Conservation (phyloP, 441 rosid genomes). For the Populus trichocarpa region DNA sequence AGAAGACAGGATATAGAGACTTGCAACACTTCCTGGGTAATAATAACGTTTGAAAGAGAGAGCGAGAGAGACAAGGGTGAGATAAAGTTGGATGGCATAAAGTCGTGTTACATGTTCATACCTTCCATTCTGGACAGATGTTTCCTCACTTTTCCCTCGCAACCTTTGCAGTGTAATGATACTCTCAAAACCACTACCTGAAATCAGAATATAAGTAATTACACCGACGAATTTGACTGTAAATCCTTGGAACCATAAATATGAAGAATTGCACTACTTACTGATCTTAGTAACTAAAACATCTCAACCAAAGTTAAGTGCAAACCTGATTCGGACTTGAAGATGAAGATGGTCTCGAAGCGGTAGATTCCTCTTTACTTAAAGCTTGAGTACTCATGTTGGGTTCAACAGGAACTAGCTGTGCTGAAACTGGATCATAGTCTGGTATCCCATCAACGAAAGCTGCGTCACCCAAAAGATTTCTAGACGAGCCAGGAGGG, state of each 20-base stretch:
- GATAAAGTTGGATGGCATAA: not conserved
- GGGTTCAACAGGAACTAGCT: constrained; percentile 38
- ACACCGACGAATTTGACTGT: not conserved
- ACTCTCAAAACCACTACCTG: constrained; percentile 75
- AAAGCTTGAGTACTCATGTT: constrained; percentile 23
- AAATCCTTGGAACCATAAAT: not conserved
- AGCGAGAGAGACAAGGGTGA: not conserved
- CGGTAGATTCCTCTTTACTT: constrained; percentile 32
- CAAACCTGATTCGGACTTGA: constrained; percentile 47
- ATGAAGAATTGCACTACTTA: not conserved
- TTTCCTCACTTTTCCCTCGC: constrained; percentile 66
- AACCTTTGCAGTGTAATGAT: constrained; percentile 70
- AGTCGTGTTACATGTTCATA: not conserved
- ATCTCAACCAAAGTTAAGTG: not conserved
- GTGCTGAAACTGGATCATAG: constrained; percentile 41
- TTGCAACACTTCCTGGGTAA: not conserved
- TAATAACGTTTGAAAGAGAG: not conserved
- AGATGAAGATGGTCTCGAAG: constrained; percentile 38
- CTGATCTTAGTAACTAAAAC: not conserved
- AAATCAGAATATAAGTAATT: not conserved
- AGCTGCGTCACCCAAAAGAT: constrained; percentile 43
- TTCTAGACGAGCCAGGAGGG: constrained; percentile 76
- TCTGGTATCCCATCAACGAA: constrained; percentile 47
- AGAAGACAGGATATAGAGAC: not conserved
- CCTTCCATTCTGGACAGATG: constrained; percentile 77